phyloP scores from a whole-genome alignment of 176 grass and related monocot species.

The Themeda triandra region DNA sequence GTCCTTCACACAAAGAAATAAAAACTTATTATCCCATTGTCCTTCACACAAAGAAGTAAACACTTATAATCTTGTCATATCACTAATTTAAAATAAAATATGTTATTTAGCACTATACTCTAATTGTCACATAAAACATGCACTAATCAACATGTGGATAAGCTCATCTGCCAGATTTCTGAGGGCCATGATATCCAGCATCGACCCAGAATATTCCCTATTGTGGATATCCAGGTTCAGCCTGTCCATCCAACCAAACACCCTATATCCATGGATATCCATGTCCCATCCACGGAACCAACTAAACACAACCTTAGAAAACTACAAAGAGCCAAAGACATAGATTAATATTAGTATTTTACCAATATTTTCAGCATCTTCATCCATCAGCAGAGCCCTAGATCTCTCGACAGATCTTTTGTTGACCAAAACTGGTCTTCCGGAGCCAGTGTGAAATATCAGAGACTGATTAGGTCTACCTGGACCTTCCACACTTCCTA shows the following conservation, averaged over 20 bases:
- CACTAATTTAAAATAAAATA: too few species aligned
- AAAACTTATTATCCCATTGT: slow-evolving; percentile 18
- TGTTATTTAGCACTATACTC: too few species aligned
- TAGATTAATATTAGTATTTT: slow-evolving; percentile 14
- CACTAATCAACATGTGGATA: too few species aligned
- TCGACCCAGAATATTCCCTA: too few species aligned
- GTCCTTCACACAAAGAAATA: slow-evolving; percentile 24
- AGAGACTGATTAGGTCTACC: slow-evolving; percentile 15
- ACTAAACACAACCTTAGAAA: not conserved
- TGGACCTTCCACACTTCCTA: slow-evolving; percentile 25
- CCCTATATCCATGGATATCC: too few species aligned
- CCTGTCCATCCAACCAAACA: too few species aligned
- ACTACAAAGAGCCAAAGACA: slow-evolving; percentile 3
- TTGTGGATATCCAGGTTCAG: too few species aligned
- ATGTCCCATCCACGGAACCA: too few species aligned
- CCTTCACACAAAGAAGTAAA: slow-evolving; percentile 25
- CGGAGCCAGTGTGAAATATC: slow-evolving; percentile 20
- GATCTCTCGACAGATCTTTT: slow-evolving; percentile 25
- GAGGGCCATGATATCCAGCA: too few species aligned
- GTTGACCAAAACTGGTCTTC: slow-evolving; percentile 14
- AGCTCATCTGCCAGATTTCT: too few species aligned
- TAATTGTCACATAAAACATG: too few species aligned
- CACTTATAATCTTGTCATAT: not conserved
- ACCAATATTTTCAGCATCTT: slow-evolving; percentile 10
- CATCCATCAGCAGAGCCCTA: slow-evolving; percentile 10